A percentile compares a stretch with the other conserved stretches of the same genome.
Conservation (phyloP, 257 asterid genomes). For the Solanum pimpinellifolium region DNA sequence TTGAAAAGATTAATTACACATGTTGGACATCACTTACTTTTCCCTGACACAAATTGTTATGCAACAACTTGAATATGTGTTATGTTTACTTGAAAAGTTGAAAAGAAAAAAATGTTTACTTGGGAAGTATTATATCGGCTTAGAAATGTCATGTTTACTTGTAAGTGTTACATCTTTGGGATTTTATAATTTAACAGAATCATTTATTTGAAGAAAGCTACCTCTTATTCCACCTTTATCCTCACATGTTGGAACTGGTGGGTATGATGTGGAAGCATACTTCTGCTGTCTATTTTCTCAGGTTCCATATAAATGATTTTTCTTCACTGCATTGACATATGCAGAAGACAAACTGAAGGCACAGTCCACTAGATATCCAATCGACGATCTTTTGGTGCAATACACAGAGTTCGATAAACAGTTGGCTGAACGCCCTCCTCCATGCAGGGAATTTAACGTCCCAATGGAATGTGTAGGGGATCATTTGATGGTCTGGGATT, state of each 20-base stretch:
- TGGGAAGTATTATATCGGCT: not conserved
- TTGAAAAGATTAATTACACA: not conserved
- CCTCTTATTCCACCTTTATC: not conserved
- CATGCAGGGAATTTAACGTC: slow-evolving; percentile 52
- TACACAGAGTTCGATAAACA: slow-evolving; percentile 51
- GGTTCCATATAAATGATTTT: not conserved
- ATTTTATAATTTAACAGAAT: not conserved
- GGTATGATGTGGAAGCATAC: not conserved
- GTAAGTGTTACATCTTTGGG: not conserved
- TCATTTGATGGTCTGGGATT: slow-evolving; percentile 92
- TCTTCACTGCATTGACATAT: not conserved
- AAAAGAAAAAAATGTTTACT: not conserved
- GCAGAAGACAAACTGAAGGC: slow-evolving; percentile 40
- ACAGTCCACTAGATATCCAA: slow-evolving; percentile 52
- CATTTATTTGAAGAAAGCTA: not conserved
- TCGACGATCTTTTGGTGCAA: slow-evolving; percentile 72
- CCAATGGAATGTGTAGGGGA: slow-evolving; percentile 83
- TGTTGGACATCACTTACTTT: not conserved
- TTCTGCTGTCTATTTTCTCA: not conserved
- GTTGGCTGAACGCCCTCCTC: slow-evolving; percentile 52
- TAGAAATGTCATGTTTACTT: not conserved
- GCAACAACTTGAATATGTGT: not conserved
- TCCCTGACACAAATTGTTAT: not conserved
- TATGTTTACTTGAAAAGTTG: not conserved
- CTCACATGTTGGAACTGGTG: not conserved